Conservation (phyloP, 352 stramenopile species). For the Globisporangium heterothallicum region DNA sequence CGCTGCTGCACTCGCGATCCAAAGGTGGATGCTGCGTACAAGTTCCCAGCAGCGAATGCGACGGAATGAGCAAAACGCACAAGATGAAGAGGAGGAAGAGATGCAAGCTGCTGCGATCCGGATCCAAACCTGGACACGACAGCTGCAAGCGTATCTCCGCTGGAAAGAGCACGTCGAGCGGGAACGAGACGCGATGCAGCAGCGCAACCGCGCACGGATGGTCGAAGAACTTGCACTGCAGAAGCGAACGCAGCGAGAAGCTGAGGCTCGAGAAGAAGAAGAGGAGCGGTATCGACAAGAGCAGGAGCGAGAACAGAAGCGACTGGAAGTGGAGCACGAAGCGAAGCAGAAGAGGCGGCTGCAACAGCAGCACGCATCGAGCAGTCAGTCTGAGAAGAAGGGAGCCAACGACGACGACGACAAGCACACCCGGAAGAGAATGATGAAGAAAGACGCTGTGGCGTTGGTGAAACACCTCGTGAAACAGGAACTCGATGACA, state of each 20-base stretch:
- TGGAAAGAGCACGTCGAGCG: conserved; percentile 14
- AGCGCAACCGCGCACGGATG: not conserved
- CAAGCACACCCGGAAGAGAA: conserved; percentile 23
- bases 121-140: conserved; percentile 21
- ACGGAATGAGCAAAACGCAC: not conserved
- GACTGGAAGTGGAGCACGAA: conserved; percentile 6
- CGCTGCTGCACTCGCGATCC: conserved; percentile 25
- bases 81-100: conserved; percentile 1
- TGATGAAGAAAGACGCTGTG: conserved; percentile 47
- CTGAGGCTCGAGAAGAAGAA: conserved; percentile 1
- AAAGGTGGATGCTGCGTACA: conserved; percentile 32
- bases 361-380: conserved; percentile 1
- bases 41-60: conserved; percentile 22
- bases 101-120: not conserved
- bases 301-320: conserved; percentile 5
- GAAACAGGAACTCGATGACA: conserved; percentile 31
- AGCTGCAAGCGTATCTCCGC: conserved; percentile 22
- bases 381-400: not conserved
- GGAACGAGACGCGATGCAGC: conserved; percentile 4
- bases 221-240: conserved; percentile 8
- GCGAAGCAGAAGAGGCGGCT: conserved; percentile 5
- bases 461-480: conserved; percentile 34
- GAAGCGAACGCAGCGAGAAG: conserved; percentile 4
- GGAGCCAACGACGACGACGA: conserved; percentile 2
- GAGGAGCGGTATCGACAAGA: conserved; percentile 7